phyloP scores from a whole-genome alignment of 345 rosid genomes.

The Ceriops zippeliana region DNA sequence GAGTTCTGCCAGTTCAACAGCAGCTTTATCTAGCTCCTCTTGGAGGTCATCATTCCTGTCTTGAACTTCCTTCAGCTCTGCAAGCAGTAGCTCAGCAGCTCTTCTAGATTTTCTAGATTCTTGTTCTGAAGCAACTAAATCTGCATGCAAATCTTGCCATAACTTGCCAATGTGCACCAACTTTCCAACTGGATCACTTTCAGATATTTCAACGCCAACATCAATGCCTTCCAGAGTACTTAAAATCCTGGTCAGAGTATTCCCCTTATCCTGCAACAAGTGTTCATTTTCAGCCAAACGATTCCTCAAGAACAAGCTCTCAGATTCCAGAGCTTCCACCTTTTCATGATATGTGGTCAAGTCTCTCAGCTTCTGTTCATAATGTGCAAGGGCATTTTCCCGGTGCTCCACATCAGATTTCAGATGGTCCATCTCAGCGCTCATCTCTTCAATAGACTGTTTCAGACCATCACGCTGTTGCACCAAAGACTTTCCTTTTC shows the following conservation, averaged over 20 bases:
- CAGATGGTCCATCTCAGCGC: constrained; percentile 48
- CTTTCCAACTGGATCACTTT: constrained; percentile 57
- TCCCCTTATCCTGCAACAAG: constrained; percentile 59
- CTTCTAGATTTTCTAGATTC: constrained; percentile 74
- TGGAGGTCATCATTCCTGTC: constrained; percentile 87
- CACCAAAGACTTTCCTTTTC: constrained; percentile 93
- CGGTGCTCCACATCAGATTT: constrained; percentile 57
- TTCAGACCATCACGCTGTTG: constrained; percentile 81
- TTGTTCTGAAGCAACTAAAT: constrained; percentile 54
- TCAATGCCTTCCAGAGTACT: constrained; percentile 50
- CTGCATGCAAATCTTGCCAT: constrained; percentile 54
- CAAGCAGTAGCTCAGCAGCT: constrained; percentile 87
- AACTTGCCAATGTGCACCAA: constrained; percentile 47
- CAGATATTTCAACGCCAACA: constrained; percentile 50
- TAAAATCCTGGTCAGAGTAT: constrained; percentile 39
- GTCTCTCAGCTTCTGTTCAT: constrained; percentile 58
- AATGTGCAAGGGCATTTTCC: constrained; percentile 48
- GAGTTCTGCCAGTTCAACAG: constrained; percentile 44
- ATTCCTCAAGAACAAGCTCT: constrained; percentile 52
- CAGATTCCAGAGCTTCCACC: constrained; percentile 60
- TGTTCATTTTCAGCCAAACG: constrained; percentile 55
- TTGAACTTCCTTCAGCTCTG: constrained; percentile 91
- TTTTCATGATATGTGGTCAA: constrained; percentile 47
- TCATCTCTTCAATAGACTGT: constrained; percentile 69
- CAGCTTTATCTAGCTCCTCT: constrained; percentile 59